These are phyloP conservation scores for Sanghuangporus baumii DNA, from an alignment of 1,284 basidiomycete species.

Conservation along the genomic window DNA sequence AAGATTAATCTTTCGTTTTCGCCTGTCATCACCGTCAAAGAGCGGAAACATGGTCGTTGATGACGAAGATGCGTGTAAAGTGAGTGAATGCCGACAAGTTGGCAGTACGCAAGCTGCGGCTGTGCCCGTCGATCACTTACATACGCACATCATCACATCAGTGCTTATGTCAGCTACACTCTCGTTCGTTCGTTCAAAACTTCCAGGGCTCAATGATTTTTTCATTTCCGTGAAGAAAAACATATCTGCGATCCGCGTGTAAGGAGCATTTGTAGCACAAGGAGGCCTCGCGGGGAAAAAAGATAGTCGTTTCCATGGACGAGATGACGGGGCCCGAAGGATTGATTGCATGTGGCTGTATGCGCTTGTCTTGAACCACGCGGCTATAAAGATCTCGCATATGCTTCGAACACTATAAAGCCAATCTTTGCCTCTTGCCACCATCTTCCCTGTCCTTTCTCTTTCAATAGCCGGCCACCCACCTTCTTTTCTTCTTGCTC, in stretches of 20 bases:
- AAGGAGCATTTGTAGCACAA: no score
- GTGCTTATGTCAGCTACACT: background rate
- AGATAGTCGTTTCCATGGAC: no score
- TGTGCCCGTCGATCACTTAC: background rate
- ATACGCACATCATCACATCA: background rate
- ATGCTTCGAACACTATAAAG: background rate
- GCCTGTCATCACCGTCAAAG: slow-evolving; percentile 40
- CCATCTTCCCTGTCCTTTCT: background rate
- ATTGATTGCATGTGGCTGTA: no score
- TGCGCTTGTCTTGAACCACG: background rate
- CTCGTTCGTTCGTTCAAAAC: background rate
- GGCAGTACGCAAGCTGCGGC: slow-evolving; percentile 2
- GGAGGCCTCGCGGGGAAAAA: no score
- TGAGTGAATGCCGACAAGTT: background rate
- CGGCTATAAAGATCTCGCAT: slow-evolving; percentile 2
- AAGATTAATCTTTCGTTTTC: slow-evolving; percentile 68
- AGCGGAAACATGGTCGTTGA: slow-evolving; percentile 27
- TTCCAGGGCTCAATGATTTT: no score
- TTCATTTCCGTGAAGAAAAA: no score
- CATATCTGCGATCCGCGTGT: no score
- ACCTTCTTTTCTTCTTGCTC: background rate
- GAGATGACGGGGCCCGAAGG: no score
- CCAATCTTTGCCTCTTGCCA: background rate
- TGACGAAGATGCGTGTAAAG: background rate
- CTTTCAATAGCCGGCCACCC: background rate